Evolutionary conservation across 106 monocot genomes (phyloP).

Genomic region (Chionographis japonica): DNA sequence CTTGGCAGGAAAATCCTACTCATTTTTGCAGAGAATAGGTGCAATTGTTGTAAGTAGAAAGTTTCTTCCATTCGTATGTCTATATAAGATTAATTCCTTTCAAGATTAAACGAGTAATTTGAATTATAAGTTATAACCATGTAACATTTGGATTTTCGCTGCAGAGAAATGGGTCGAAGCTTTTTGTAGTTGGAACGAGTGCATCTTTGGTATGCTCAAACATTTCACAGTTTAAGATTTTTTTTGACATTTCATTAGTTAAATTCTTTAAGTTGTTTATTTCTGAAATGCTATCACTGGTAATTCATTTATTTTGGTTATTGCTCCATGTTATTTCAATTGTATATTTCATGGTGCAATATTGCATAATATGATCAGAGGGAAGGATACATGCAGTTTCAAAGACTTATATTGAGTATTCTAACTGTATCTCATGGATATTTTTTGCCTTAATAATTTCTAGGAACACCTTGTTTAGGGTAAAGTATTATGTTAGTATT

Average conservation of each 20-base stretch:
- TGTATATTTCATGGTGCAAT: too few relatives aligned
- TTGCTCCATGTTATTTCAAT: neutral
- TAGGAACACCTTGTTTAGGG: too few relatives aligned
- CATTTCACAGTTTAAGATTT: neutral
- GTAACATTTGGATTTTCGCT: conserved; percentile 6
- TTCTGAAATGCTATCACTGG: too few relatives aligned
- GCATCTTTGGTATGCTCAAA: conserved; percentile 57
- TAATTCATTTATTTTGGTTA: neutral
- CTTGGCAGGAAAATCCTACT: conserved; percentile 66
- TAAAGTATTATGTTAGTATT: too few relatives aligned
- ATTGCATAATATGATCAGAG: too few relatives aligned
- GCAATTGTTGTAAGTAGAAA: conserved; percentile 49
- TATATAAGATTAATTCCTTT: neutral
- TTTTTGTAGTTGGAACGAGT: conserved; percentile 67
- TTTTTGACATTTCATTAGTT: neutral
- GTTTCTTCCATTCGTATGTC: neutral
- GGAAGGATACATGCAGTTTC: too few relatives aligned
- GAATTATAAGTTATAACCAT: conserved; percentile 2
- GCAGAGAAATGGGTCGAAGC: conserved; percentile 73
- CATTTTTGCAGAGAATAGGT: conserved; percentile 70
- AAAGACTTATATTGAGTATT: too few relatives aligned
- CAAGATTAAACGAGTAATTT: neutral
- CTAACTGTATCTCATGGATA: too few relatives aligned
- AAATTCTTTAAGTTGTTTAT: neutral
- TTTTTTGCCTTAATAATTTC: too few relatives aligned